Conservation (phyloP, 2,329 filamentous ascomycete species). For the Fusarium sp. region DNA sequence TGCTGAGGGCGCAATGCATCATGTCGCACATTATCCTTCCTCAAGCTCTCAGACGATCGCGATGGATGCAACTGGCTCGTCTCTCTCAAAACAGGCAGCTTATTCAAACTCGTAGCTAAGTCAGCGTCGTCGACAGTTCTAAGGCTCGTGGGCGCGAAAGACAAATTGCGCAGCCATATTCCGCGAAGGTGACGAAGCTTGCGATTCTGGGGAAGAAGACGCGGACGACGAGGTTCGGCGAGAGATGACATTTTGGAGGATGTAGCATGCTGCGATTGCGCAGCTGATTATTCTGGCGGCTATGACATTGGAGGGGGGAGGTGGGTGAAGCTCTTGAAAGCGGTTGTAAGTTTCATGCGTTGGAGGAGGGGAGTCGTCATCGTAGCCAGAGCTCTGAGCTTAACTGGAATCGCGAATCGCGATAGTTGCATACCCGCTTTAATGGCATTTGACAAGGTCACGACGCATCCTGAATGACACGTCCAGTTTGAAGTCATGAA, state of each 20-base stretch:
- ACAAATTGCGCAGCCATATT: conserved; percentile 87
- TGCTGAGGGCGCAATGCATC: conserved; percentile 56
- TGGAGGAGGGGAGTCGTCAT: conserved; percentile 37
- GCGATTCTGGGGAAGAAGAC: conserved; percentile 79
- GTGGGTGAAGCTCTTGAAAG: conserved; percentile 4
- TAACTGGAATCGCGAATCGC: conserved; percentile 39
- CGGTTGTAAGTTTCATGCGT: background rate
- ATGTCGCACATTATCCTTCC: conserved; percentile 48
- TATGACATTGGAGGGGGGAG: conserved; percentile 39
- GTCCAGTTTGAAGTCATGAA: too few species aligned
- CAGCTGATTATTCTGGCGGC: conserved; percentile 22
- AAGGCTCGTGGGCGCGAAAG: conserved; percentile 69
- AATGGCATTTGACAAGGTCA: conserved; percentile 27
- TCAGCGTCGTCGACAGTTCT: conserved; percentile 84
- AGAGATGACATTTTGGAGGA: conserved; percentile 51
- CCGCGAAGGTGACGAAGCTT: conserved; percentile 89
- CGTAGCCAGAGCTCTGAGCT: conserved; percentile 39
- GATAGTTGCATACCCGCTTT: conserved; percentile 47
- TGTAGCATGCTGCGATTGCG: conserved; percentile 37
- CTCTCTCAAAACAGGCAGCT: conserved; percentile 67
- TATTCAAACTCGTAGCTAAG: conserved; percentile 76
- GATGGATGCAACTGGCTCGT: conserved; percentile 65
- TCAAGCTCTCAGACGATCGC: conserved; percentile 66
- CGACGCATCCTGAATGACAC: background rate
- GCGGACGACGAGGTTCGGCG: conserved; percentile 59